phyloP scores from a whole-genome alignment of 2,329 filamentous ascomycete species.

The Ophiocordyceps australis region DNA sequence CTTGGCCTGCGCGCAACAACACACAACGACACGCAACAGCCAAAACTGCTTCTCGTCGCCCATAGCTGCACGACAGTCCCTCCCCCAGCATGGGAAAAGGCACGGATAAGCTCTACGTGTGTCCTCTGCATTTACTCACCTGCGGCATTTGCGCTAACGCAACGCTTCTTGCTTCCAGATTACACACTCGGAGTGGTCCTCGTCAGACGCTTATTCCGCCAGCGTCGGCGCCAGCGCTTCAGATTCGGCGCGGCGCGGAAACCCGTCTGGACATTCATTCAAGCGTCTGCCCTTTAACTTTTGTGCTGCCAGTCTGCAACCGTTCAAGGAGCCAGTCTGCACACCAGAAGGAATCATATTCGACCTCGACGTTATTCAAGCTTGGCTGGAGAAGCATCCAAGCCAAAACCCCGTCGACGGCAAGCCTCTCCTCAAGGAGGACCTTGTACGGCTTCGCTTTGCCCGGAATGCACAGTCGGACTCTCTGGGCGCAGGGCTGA shows the following conservation, averaged over 20 bases:
- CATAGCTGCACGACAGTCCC: too few species aligned
- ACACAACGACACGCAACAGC: too few species aligned
- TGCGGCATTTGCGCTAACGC: too few species aligned
- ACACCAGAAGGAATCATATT: constrained; percentile 78
- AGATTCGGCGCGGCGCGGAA: constrained; percentile 31
- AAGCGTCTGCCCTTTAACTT: constrained; percentile 93
- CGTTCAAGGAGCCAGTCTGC: constrained; percentile 89
- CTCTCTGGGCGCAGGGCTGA: constrained; percentile 24
- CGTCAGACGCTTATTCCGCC: constrained; percentile 72
- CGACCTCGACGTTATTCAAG: constrained; percentile 82
- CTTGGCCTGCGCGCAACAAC: too few species aligned
- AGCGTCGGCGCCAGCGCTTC: constrained; percentile 54
- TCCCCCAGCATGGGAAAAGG: constrained; percentile 19
- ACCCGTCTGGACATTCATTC: constrained; percentile 37
- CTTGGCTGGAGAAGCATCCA: constrained; percentile 80
- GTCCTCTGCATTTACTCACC: constrained; percentile 1
- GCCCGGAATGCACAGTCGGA: constrained; percentile 66
- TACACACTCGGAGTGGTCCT: constrained; percentile 96
- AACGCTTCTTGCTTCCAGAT: constrained; percentile 37
- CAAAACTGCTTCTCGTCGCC: too few species aligned
- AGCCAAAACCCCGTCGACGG: constrained; percentile 84
- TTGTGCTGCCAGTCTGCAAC: constrained; percentile 88
- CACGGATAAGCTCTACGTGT: constrained; percentile 26
- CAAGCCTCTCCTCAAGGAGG: constrained; percentile 55
- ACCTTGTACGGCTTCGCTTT: constrained; percentile 83